Base-by-base conservation (phyloP, 2,329 filamentous ascomycete species). In the Stachybotrys echinatus region DNA sequence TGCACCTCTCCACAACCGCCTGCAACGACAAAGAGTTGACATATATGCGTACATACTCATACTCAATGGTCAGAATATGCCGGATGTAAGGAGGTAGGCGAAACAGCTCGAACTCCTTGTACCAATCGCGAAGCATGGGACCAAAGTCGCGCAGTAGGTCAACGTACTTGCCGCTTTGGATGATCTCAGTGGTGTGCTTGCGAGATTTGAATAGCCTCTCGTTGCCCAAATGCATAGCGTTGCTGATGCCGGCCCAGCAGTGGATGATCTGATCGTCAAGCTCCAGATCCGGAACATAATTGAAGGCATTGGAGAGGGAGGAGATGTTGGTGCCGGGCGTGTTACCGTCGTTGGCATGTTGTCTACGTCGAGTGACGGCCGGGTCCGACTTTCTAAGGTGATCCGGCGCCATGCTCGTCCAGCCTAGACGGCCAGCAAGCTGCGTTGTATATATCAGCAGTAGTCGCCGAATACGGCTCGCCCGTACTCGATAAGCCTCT, bases 1-100 rank as follows among this genome's bases (percentile, higher is more conserved):
- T 92, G 69, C 89, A 96, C 52, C 92, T 83, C 68, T 96, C 92
- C 6, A 97, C 90, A 4, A 97, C 91, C 20, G 94, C 94, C 70
- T 99, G 94, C 2, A 99, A 74, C 2, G 92, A 92, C 2, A 99
- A 76, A 1, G 92, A 96, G 66, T 97, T 96, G 71, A 96, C 81
- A 64, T 97, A 97, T 47, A 96, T 88, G 61, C 92, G 83, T 22
- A 92, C 90, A 64, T 96, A 96, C 62, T 97, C 90, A 62, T 94
- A 96, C 71, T 99, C 94, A 56, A 97, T 96, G 7, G 84, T 87
- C 23, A 99, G 75, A 51, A 97, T 92, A 64, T 91, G 84, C 23
- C 80, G 73, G 56, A 84, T 85, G 54, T 79, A 86, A 20, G 74
- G 79, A 3, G 84, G 84, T 48, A 87, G 75, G 50, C 81, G 79